Base-by-base conservation (phyloP, 305 asterid genomes). In the Fraxinus paxiana region DNA sequence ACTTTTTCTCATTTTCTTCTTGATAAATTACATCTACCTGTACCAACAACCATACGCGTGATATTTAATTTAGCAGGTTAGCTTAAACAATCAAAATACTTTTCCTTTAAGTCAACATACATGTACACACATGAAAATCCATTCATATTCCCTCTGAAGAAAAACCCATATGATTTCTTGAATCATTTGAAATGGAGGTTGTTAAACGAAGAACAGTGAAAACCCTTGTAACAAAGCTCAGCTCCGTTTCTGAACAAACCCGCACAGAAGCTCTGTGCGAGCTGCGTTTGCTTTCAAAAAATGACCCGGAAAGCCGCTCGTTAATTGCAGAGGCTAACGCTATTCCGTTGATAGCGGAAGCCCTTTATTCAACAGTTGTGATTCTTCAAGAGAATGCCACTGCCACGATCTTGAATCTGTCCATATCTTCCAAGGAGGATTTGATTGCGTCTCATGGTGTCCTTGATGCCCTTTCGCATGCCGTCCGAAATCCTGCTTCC, bases 401-500 rank as follows among this genome's bases (percentile, higher is more conserved):
- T 37, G 98, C 98, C 67, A 88, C 97, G 70, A 89, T 95, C 13
- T 86, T 93, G 15, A 95, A 95, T 86, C 90, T 95, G 84, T 93
- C 98, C 0, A 95, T 95, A 38, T 87, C 97, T 28, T 87, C 95
- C 67, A 93, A 92, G 83, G 93, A 92, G 3, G 87, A 86, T 24
- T 80, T 93, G 38, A 92, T 93, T 88, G 90, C 95, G 22, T 87
- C 95, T 6, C 92, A 86, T 77, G 97, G 95, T 46, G 84, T 92
- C 2, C 98, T 95, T 73, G 98, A 95, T 87, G 95, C 98, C 37
- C 90, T 93, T 18, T 95, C 98, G 43, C 98, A 95, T 87, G 92
- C 94, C 10, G 93, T 95, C 79, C 90, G 94, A 80, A 88, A 92
- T 87, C 97, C 98, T 13, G 82, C 92, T 6, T 76, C 97, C 28